phyloP scores from a whole-genome alignment of 768 basidiomycete species.

The Xerocomellus dryophilus region DNA sequence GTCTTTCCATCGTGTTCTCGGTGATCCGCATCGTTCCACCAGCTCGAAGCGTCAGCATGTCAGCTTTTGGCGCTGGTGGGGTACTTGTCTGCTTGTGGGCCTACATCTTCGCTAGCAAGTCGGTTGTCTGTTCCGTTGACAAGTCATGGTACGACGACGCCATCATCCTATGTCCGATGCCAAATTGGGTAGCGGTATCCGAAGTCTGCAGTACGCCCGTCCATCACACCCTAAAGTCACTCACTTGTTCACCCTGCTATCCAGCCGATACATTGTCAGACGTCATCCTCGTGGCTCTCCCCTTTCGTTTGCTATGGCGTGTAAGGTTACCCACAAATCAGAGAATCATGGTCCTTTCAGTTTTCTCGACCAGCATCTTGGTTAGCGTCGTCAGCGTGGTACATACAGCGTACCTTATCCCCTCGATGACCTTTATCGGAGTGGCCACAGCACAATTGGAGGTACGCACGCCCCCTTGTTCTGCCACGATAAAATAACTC shows the following conservation, averaged over 20 bases:
- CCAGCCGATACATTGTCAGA: constrained; percentile 50
- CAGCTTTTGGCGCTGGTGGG: background rate
- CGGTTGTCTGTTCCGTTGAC: constrained; percentile 42
- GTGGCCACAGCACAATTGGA: constrained; percentile 41
- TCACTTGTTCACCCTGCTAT: background rate
- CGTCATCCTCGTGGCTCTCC: constrained; percentile 42
- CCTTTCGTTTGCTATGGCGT: constrained; percentile 43
- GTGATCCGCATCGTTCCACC: constrained; percentile 26
- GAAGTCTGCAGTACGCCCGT: constrained; percentile 48
- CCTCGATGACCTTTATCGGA: constrained; percentile 11
- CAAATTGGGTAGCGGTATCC: constrained; percentile 46
- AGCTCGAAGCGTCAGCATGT: background rate
- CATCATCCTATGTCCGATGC: constrained; percentile 43
- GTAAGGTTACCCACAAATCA: constrained; percentile 40
- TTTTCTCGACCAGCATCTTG: constrained; percentile 53
- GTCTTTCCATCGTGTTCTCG: constrained; percentile 25
- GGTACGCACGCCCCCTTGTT: constrained; percentile 24
- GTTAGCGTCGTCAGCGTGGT: constrained; percentile 45
- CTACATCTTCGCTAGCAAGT: constrained; percentile 17
- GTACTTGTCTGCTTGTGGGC: constrained; percentile 20
- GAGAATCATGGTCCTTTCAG: constrained; percentile 39
- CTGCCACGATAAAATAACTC: background rate
- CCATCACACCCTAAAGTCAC: no score
- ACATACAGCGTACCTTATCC: constrained; percentile 42
- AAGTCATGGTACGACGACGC: constrained; percentile 37